phyloP scores from a whole-genome alignment of 345 rosid genomes.

The Ceriops decandra region DNA sequence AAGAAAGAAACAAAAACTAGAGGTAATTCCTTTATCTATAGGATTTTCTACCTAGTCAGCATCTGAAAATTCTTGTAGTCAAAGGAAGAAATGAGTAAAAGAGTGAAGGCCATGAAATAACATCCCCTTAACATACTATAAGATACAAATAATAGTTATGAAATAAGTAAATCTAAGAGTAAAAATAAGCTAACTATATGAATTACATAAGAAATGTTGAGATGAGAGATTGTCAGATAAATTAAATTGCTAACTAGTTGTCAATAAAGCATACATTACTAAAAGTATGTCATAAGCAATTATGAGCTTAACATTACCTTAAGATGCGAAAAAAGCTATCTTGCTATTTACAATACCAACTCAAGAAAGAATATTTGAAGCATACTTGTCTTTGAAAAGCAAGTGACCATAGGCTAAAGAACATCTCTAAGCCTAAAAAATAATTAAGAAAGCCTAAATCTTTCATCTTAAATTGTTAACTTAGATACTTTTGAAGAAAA shows the following conservation, averaged over 20 bases:
- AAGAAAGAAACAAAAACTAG: neutral
- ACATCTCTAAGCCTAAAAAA: neutral
- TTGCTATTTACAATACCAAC: neutral
- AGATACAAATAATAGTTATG: neutral
- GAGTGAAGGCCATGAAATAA: neutral
- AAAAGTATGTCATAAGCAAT: neutral
- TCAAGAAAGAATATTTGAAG: neutral
- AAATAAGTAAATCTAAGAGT: neutral
- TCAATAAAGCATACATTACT: neutral
- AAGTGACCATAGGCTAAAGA: neutral
- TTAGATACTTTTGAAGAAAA: neutral
- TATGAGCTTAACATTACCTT: neutral
- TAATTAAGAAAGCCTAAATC: neutral
- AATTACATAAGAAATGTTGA: neutral
- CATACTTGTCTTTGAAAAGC: neutral
- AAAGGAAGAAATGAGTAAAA: neutral
- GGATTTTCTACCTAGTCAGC: neutral
- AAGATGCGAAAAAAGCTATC: neutral
- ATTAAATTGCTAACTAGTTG: neutral
- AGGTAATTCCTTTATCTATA: neutral
- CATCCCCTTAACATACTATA: neutral
- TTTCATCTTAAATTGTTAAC: neutral
- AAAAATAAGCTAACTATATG: neutral
- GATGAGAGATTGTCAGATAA: neutral
- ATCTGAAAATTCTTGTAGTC: neutral